These are phyloP conservation scores for Penicillium lividum DNA, from an alignment of 495 filamentous ascomycete species.

Conservation along the genomic window DNA sequence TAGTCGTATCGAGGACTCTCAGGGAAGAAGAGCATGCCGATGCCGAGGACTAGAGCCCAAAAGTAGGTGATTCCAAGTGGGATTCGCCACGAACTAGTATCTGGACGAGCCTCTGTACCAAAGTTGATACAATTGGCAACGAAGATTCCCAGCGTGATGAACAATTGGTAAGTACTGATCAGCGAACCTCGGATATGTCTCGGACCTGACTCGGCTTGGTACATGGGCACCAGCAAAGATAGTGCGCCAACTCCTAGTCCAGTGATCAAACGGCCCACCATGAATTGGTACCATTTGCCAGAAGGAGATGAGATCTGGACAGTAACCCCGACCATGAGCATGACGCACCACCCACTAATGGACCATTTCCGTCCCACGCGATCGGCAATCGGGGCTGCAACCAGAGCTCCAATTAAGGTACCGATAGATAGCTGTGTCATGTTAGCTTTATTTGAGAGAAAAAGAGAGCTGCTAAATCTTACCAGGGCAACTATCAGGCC, in stretches of 20 bases:
- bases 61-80: conserved; percentile 76
- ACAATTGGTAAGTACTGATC: conserved; percentile 72
- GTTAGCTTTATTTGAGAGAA: background rate
- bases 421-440: conserved; percentile 56
- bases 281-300: conserved; percentile 52
- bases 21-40: conserved; percentile 68
- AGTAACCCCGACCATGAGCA: conserved; percentile 62
- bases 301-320: conserved; percentile 61
- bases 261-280: conserved; percentile 57
- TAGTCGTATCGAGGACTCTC: conserved; percentile 72
- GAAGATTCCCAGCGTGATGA: conserved; percentile 85
- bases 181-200: conserved; percentile 64
- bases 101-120: conserved; percentile 54
- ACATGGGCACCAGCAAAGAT: conserved; percentile 70
- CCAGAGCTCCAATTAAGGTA: conserved; percentile 64
- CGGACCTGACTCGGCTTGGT: conserved; percentile 67
- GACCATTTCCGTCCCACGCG: conserved; percentile 53
- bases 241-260: conserved; percentile 68
- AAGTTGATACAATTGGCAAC: conserved; percentile 77
- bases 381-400: conserved; percentile 56
- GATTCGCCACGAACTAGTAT: conserved; percentile 68
- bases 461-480: background rate
- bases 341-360: conserved; percentile 54
- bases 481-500: conserved; percentile 52
- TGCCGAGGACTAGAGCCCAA: conserved; percentile 69